Conservation (phyloP, 2,329 filamentous ascomycete genomes). For the Penicillium sp. region DNA sequence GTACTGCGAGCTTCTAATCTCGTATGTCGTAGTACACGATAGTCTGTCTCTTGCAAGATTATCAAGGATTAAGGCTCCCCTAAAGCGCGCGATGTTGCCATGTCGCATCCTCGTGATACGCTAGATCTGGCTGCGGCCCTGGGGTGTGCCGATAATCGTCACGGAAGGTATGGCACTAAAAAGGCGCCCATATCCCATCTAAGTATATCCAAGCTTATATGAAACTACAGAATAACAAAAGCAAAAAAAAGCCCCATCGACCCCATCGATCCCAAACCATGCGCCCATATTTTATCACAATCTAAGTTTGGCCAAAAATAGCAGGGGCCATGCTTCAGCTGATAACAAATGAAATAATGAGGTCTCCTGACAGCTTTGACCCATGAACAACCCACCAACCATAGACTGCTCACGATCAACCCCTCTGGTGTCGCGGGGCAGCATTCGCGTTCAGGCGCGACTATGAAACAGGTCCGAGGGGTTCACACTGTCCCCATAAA, state of each 20-base stretch:
- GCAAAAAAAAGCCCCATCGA: background rate
- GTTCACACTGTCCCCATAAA: background rate
- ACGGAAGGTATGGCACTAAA: background rate
- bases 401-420: slow-evolving; percentile 9
- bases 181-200: background rate
- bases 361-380: slow-evolving; percentile 21
- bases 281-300: background rate
- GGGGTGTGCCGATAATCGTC: background rate
- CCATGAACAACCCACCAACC: slow-evolving; percentile 5
- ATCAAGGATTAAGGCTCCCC: background rate
- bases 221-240: background rate
- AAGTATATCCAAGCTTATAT: background rate
- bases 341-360: slow-evolving; percentile 19
- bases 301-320: slow-evolving; percentile 17
- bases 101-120: slow-evolving; percentile 14
- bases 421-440: background rate
- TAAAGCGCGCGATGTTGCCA: background rate
- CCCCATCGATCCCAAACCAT: background rate
- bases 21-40: slow-evolving; percentile 4
- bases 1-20: background rate
- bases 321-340: slow-evolving; percentile 10
- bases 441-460: slow-evolving; percentile 16
- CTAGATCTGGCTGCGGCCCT: background rate
- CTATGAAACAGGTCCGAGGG: slow-evolving; percentile 11
- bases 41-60: background rate